Evolutionary conservation across 148 eudicot species (phyloP).

Genomic region (Cornus controversa): DNA sequence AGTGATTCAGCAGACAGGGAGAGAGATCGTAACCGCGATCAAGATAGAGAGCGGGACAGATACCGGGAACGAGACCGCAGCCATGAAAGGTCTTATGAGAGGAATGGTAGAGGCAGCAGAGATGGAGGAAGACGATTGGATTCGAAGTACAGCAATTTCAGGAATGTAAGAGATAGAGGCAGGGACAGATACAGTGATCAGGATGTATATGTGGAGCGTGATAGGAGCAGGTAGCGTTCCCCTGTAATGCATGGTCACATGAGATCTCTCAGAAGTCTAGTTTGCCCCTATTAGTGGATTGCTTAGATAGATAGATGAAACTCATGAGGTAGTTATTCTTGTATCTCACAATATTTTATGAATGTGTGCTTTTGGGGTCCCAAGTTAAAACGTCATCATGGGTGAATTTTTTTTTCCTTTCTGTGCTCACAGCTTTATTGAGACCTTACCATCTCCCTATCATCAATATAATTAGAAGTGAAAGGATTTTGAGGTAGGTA

Average conservation of each 20-base stretch:
- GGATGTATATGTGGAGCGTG: constrained; percentile 34
- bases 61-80: constrained; percentile 42
- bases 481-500: constrained; percentile 50
- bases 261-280: constrained; percentile 51
- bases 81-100: constrained; percentile 50
- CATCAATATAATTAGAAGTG: constrained; percentile 40
- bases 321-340: constrained; percentile 40
- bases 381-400: constrained; percentile 20
- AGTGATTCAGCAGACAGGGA: constrained; percentile 82
- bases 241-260: constrained; percentile 56
- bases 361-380: constrained; percentile 27
- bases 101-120: constrained; percentile 51
- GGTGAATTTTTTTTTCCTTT: constrained; percentile 26
- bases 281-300: constrained; percentile 27
- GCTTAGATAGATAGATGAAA: constrained; percentile 21
- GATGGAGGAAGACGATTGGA: constrained; percentile 51
- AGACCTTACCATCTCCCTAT: constrained; percentile 49
- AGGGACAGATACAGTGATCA: constrained; percentile 61
- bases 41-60: constrained; percentile 33
- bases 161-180: constrained; percentile 70
- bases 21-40: constrained; percentile 52
- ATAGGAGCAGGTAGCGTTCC: constrained; percentile 75
- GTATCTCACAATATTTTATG: constrained; percentile 21
- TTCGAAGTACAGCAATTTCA: constrained; percentile 37
- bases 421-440: constrained; percentile 58